phyloP scores from a whole-genome alignment of 2,329 filamentous ascomycete genomes.

The Pseudogymnoascus sp. region DNA sequence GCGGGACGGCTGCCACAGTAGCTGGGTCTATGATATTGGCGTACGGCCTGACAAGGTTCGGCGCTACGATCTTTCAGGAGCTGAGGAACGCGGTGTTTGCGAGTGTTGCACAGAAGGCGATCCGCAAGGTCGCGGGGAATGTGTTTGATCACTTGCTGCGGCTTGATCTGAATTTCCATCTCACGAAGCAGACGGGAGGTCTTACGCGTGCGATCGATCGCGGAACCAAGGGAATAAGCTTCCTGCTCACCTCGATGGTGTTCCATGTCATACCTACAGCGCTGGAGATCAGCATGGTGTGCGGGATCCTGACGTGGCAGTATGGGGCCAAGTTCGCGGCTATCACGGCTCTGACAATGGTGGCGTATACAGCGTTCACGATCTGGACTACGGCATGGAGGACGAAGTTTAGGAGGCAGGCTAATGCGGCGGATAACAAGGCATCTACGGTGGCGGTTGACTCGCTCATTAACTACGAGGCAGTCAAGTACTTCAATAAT shows the following conservation, averaged over 20 bases:
- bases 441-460: constrained; percentile 94
- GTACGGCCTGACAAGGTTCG: constrained; percentile 82
- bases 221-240: constrained; percentile 97
- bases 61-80: constrained; percentile 86
- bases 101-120: constrained; percentile 93
- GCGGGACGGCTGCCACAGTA: constrained; percentile 82
- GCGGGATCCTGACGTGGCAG: constrained; percentile 92
- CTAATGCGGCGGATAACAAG: constrained; percentile 92
- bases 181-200: constrained; percentile 89
- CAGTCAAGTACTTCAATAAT: constrained; percentile 99
- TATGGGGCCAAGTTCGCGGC: constrained; percentile 88
- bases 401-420: constrained; percentile 90
- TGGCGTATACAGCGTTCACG: constrained; percentile 91
- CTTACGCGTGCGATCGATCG: constrained; percentile 90
- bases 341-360: constrained; percentile 86
- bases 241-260: constrained; percentile 94
- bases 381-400: constrained; percentile 95
- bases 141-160: constrained; percentile 86
- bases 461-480: constrained; percentile 96
- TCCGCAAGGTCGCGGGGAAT: constrained; percentile 80
- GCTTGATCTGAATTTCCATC: constrained; percentile 87
- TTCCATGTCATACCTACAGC: constrained; percentile 94
- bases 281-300: constrained; percentile 90
- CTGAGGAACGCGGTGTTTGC: constrained; percentile 94
- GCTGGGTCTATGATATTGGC: constrained; percentile 90